Evolutionary conservation across 495 filamentous ascomycete genomes (phyloP).

Genomic region (Zalerion maritima): DNA sequence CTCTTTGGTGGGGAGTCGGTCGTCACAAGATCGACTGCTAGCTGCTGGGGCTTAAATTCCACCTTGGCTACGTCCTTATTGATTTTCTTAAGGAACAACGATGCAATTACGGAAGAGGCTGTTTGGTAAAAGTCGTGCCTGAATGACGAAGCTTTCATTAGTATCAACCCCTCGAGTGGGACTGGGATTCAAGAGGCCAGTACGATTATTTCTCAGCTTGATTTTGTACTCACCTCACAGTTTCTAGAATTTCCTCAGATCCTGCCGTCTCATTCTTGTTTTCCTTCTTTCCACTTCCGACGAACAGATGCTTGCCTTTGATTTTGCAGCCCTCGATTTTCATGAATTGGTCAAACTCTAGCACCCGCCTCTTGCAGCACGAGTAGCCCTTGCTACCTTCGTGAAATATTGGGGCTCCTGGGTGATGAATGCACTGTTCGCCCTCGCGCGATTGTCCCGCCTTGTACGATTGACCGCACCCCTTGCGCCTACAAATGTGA

Average conservation of each 20-base stretch:
- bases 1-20: slow-evolving; percentile 61
- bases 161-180: not conserved
- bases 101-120: slow-evolving; percentile 65
- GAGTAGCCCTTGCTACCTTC: slow-evolving; percentile 95
- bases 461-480: slow-evolving; percentile 52
- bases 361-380: slow-evolving; percentile 87
- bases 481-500: slow-evolving; percentile 60
- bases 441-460: slow-evolving; percentile 43
- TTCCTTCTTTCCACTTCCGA: slow-evolving; percentile 59
- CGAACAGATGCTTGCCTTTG: slow-evolving; percentile 69
- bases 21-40: slow-evolving; percentile 71
- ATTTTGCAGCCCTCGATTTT: slow-evolving; percentile 81
- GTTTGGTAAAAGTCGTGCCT: slow-evolving; percentile 97
- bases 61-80: slow-evolving; percentile 64
- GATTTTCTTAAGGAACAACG: slow-evolving; percentile 94
- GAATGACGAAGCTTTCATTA: slow-evolving; percentile 2
- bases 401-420: slow-evolving; percentile 81
- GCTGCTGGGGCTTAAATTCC: slow-evolving; percentile 39
- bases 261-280: slow-evolving; percentile 34
- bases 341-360: slow-evolving; percentile 98
- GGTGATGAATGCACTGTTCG: slow-evolving; percentile 77
- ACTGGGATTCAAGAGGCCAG: slow-evolving; percentile 5
- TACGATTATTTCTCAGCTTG: slow-evolving; percentile 1
- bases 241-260: slow-evolving; percentile 46
- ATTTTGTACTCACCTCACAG: slow-evolving; percentile 46